Evolutionary conservation across 2,329 filamentous ascomycete genomes (phyloP).

Genomic region (Zasmidium angulare): DNA sequence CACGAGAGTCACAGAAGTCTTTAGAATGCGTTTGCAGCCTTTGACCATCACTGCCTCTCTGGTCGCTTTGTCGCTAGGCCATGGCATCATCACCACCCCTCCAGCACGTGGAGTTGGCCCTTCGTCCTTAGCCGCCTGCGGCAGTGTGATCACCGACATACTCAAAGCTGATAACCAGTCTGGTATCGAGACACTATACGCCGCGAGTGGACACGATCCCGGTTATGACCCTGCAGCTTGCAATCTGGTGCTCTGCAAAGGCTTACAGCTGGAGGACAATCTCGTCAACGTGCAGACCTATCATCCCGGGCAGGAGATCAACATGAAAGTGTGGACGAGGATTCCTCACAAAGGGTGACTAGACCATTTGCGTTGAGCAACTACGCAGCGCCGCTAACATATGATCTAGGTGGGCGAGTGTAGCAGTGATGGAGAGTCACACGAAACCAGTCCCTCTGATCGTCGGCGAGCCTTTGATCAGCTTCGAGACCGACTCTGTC

Average conservation of each 20-base stretch:
- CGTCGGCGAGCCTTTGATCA: background rate
- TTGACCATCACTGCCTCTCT: background rate
- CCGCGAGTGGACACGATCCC: background rate
- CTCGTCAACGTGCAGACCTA: background rate
- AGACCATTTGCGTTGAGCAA: background rate
- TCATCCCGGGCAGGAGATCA: background rate
- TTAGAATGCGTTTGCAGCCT: background rate
- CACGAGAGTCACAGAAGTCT: background rate
- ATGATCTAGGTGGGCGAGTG: background rate
- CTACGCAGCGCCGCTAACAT: background rate
- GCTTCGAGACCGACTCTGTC: background rate
- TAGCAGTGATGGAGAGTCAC: background rate
- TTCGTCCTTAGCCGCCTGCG: background rate
- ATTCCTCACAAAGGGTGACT: background rate
- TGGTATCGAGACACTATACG: background rate
- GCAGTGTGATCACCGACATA: background rate
- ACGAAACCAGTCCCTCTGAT: background rate
- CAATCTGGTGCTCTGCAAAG: background rate
- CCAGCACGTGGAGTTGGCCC: background rate
- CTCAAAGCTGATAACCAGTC: background rate
- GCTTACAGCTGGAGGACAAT: background rate
- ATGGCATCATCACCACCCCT: background rate
- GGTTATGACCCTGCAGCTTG: background rate
- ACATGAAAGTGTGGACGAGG: background rate
- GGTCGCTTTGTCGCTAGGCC: background rate